Base-by-base conservation (phyloP, 805 yeast genomes). In the Lachancea sp. region DNA sequence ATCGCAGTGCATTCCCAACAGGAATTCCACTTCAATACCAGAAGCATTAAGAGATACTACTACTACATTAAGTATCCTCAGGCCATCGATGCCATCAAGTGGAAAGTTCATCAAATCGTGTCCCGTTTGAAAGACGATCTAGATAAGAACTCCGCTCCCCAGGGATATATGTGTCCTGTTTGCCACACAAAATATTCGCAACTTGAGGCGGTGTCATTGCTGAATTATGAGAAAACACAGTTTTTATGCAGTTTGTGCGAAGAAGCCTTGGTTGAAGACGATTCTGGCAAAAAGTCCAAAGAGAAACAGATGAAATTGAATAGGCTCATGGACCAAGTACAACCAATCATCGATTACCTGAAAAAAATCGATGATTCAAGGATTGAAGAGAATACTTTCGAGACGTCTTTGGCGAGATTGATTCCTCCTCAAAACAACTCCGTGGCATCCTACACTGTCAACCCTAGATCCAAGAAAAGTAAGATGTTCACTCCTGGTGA, bases 41-140 rank as follows among this genome's bases (percentile, higher is more conserved):
- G 96, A 50, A 77, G 83, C 45, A 79, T 81, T 38, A 76, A 82
- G 20, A 75, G 90, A 55, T 84, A 91, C 2, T 88, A 88, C 57
- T 93, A 83, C 67, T 93, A 78, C 63, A 82, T 91, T 44, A 96
- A 88, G 59, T 79, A 78, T 60, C 87, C 96, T 2, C 95, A 89
- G 63, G 95, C 98, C 0, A 86, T 93, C 34, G 99, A 93, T 67
- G 80, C 96, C 3, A 80, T 93, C 60, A 93, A 93, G 66, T 93
- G 98, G 98, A 89, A 90, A 59, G 85, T 91, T 48, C 96, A 91
- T 62, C 78, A 85, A 38, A 75, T 93, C 22, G 97, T 87, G 12
- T 82, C 82, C 54, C 63, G 73, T 44, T 72, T 90, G 45, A 87
- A 87, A 59, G 86, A 84, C 51, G 95, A 89, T 57, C 76, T 91